Conservation (phyloP, 345 rosid species). For the Trapa bicornis region DNA sequence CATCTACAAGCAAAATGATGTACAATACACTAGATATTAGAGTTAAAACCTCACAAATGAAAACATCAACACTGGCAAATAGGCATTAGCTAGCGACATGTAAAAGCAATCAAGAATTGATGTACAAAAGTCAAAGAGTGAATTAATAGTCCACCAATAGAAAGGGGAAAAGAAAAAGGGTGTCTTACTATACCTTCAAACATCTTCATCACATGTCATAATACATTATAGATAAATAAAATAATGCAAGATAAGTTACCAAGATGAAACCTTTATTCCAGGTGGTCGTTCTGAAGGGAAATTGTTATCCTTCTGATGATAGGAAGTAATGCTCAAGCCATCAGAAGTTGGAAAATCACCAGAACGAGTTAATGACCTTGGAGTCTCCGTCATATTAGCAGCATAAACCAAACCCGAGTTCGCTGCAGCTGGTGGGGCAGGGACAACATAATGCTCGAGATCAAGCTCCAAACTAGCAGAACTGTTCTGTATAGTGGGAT, state of each 20-base stretch:
- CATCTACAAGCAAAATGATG: conserved; percentile 32
- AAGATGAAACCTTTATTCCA: conserved; percentile 47
- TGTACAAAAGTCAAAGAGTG: background rate
- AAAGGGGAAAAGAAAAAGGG: too few relatives aligned
- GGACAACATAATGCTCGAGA: conserved; percentile 90
- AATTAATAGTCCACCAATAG: background rate
- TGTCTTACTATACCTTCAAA: background rate
- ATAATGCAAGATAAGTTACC: conserved; percentile 18
- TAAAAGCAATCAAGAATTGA: background rate
- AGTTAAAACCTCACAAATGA: background rate
- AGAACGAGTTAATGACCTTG: conserved; percentile 47
- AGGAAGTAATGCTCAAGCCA: conserved; percentile 20
- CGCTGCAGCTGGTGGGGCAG: conserved; percentile 78
- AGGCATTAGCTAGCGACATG: background rate
- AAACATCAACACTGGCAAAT: background rate
- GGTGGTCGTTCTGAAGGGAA: conserved; percentile 48
- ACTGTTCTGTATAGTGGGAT: conserved; percentile 32
- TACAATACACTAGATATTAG: conserved; percentile 4
- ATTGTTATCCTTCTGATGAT: conserved; percentile 22
- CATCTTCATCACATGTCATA: background rate
- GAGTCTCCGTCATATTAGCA: conserved; percentile 86
- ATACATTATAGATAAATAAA: background rate
- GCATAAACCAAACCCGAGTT: conserved; percentile 70
- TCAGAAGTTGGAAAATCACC: conserved; percentile 40
- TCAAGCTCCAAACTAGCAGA: conserved; percentile 85